phyloP scores from a whole-genome alignment of 108 stramenopile species.

The Chaetoceros muelleri region DNA sequence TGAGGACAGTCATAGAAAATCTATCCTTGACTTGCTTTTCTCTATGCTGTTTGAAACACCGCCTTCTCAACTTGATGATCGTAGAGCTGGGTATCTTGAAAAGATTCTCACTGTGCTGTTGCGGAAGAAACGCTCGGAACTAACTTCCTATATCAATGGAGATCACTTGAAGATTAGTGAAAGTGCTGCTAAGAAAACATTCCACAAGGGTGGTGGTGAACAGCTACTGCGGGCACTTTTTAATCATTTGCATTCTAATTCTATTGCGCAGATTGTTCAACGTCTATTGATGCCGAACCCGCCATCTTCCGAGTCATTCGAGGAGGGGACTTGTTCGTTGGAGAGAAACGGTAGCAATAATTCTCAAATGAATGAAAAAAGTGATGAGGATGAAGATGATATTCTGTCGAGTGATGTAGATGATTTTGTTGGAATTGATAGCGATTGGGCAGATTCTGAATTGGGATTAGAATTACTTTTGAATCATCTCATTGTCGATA shows the following conservation, averaged over 20 bases:
- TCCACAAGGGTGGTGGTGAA: constrained; percentile 17
- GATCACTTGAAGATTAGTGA: neutral
- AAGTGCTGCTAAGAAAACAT: neutral
- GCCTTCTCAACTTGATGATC: constrained; percentile 67
- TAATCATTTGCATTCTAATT: constrained; percentile 80
- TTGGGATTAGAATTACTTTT: constrained; percentile 48
- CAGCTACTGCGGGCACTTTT: constrained; percentile 73
- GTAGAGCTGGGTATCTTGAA: constrained; percentile 93
- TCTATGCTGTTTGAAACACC: constrained; percentile 57
- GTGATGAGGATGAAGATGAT: constrained; percentile 25
- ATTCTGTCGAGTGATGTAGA: constrained; percentile 25
- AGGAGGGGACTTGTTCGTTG: constrained; percentile 7
- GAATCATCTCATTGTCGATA: constrained; percentile 28
- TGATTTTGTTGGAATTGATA: constrained; percentile 24
- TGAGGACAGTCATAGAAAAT: neutral
- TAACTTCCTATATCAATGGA: constrained; percentile 55
- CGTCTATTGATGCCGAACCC: constrained; percentile 76
- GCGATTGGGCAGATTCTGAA: constrained; percentile 15
- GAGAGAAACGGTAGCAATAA: constrained; percentile 1
- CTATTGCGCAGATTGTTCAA: constrained; percentile 91
- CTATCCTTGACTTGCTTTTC: constrained; percentile 60
- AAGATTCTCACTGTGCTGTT: constrained; percentile 77
- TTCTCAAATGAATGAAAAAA: constrained; percentile 13
- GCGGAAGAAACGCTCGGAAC: constrained; percentile 40
- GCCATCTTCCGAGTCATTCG: constrained; percentile 16